Evolutionary conservation across 1,139 yeast species (phyloP).

Genomic region (Candida sojae): DNA sequence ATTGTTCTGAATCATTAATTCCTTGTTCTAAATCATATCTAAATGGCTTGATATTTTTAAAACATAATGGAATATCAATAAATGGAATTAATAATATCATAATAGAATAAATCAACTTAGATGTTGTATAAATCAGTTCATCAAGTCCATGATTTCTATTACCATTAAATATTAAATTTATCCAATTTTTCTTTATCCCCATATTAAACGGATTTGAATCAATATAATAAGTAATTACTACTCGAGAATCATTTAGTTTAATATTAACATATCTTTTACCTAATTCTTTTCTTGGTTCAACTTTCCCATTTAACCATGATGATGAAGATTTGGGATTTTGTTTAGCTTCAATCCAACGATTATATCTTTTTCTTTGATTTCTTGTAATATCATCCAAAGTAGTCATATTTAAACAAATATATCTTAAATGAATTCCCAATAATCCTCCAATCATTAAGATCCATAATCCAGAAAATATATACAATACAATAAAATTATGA

Average conservation of each 20-base stretch:
- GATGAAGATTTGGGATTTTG: background rate
- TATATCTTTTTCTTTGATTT: constrained; percentile 25
- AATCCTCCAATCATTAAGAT: constrained; percentile 42
- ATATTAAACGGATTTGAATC: constrained; percentile 26
- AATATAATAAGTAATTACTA: constrained; percentile 31
- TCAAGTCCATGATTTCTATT: constrained; percentile 23
- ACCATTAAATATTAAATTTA: constrained; percentile 33
- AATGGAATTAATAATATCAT: constrained; percentile 31
- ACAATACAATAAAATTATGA: constrained; percentile 48
- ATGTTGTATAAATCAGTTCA: constrained; percentile 10
- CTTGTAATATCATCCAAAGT: constrained; percentile 40
- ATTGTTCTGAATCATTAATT: constrained; percentile 3
- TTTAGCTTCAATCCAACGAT: constrained; percentile 19
- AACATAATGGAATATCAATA: constrained; percentile 24
- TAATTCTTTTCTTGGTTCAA: constrained; percentile 28
- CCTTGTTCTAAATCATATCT: constrained; percentile 10
- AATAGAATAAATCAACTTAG: constrained; percentile 20
- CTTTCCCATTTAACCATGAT: constrained; percentile 2
- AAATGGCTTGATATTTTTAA: constrained; percentile 4
- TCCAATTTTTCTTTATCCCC: constrained; percentile 35
- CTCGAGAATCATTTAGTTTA: constrained; percentile 22
- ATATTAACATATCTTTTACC: constrained; percentile 38
- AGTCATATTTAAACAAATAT: constrained; percentile 45
- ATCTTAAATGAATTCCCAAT: constrained; percentile 34
- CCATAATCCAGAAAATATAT: constrained; percentile 43